Evolutionary conservation across 164 flowering plant genomes (phyloP).

Genomic region (Vitis amurensis): DNA sequence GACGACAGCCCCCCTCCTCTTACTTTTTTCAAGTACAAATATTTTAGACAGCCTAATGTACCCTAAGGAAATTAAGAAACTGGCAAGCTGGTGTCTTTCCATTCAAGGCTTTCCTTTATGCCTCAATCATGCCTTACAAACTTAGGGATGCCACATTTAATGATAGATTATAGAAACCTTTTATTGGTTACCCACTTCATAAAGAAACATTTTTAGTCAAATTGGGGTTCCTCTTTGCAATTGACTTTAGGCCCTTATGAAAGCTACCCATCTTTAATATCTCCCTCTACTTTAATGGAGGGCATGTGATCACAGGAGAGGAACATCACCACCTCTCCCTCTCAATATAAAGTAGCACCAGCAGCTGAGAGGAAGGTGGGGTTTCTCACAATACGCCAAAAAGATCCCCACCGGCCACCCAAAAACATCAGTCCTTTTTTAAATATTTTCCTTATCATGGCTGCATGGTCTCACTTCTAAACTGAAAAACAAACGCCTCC

Average conservation of each 20-base stretch:
- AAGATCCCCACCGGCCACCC: constrained; percentile 2
- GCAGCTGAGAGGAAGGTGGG: neutral
- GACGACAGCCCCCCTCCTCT: too few relatives aligned
- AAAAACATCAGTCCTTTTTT: neutral
- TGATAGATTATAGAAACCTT: neutral
- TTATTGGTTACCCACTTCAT: neutral
- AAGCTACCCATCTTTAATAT: constrained; percentile 6
- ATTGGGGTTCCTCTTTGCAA: neutral
- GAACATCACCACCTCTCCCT: constrained; percentile 2
- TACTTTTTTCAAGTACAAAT: too few relatives aligned
- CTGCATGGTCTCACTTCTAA: neutral
- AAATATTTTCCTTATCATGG: neutral
- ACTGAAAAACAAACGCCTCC: neutral
- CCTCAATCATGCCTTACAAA: too few relatives aligned
- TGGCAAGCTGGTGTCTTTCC: too few relatives aligned
- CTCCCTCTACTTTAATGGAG: constrained; percentile 5
- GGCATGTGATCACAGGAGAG: constrained; percentile 14
- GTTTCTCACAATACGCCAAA: constrained; percentile 1
- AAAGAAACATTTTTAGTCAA: neutral
- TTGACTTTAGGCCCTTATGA: constrained; percentile 10
- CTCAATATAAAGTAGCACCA: constrained; percentile 7
- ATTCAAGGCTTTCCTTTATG: too few relatives aligned
- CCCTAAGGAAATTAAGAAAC: too few relatives aligned
- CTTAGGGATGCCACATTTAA: neutral
- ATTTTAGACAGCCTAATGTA: too few relatives aligned